Base-by-base conservation (phyloP, 306 rosid genomes). In the Ochetophila trinervis region DNA sequence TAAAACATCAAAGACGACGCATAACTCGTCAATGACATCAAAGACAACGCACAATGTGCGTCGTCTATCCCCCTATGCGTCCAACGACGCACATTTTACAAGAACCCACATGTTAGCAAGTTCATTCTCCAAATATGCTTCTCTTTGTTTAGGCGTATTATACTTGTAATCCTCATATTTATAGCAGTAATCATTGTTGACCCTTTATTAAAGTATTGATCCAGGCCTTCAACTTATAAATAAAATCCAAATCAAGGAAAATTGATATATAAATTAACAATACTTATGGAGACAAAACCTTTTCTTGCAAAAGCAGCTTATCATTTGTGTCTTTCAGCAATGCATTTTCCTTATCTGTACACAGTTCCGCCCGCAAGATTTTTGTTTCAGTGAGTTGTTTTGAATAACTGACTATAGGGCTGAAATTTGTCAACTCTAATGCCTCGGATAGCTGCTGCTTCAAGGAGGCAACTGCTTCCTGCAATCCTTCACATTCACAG, bases 31-130 rank as follows among this genome's bases (percentile, higher is more conserved):
- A n/a, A n/a, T n/a, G n/a, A n/a, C n/a, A n/a, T n/a, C n/a, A n/a
- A n/a, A n/a, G n/a, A n/a, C n/a, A n/a, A n/a, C n/a, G n/a, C n/a
- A n/a, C n/a, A n/a, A n/a, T n/a, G n/a, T n/a, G n/a, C n/a, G n/a
- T n/a, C n/a, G n/a, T n/a, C n/a, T n/a, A n/a, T n/a, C n/a, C n/a
- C n/a, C n/a, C n/a, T n/a, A n/a, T n/a, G n/a, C n/a, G n/a, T n/a
- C n/a, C n/a, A n/a, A n/a, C n/a, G n/a, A n/a, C n/a, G n/a, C n/a
- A n/a, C n/a, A n/a, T n/a, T n/a, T n/a, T n/a, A 93, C 99, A 49
- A 90, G 91, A 81, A 93, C 88, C 99, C 99, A 93, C 99, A 93
- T 93, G 80, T 88, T 90, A 57, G 97, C 97, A 14, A 93, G 96
- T 76, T 93, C 99, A 66, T 93, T 90, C 85, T 93, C 99, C 64